Conservation (phyloP, 73 alveolate genomes). For the Paramecium sexaurelia region DNA sequence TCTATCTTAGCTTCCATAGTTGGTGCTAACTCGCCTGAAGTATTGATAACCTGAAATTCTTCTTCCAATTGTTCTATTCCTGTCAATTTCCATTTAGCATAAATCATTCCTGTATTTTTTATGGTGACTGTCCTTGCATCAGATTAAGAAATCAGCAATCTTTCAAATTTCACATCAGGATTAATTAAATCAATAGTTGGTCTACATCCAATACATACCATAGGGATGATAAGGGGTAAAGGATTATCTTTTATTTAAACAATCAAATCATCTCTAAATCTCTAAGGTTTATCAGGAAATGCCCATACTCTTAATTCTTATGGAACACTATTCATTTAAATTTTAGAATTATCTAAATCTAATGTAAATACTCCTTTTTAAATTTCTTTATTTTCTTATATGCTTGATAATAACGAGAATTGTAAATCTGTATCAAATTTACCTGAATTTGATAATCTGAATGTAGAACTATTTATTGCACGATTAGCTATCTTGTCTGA, state of each 20-base stretch:
- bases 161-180: slow-evolving; percentile 94
- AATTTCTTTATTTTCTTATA: slow-evolving; percentile 85
- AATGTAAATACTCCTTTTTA: slow-evolving; percentile 92
- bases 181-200: slow-evolving; percentile 95
- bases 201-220: slow-evolving; percentile 94
- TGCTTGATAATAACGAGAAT: slow-evolving; percentile 85
- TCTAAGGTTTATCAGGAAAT: slow-evolving; percentile 92
- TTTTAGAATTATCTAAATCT: slow-evolving; percentile 90
- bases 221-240: slow-evolving; percentile 91
- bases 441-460: slow-evolving; percentile 96
- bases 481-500: slow-evolving; percentile 89
- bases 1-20: slow-evolving; percentile 92
- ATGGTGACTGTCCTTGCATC: slow-evolving; percentile 89
- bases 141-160: slow-evolving; percentile 88
- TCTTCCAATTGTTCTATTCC: slow-evolving; percentile 92
- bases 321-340: slow-evolving; percentile 89
- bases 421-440: slow-evolving; percentile 91
- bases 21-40: slow-evolving; percentile 92
- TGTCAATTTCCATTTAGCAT: slow-evolving; percentile 95
- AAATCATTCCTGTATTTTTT: slow-evolving; percentile 93
- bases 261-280: slow-evolving; percentile 94
- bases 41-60: slow-evolving; percentile 89
- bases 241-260: slow-evolving; percentile 97
- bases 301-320: slow-evolving; percentile 96
- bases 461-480: slow-evolving; percentile 85